Conservation (phyloP, 495 filamentous ascomycete species). For the Geoglossum glabrum region DNA sequence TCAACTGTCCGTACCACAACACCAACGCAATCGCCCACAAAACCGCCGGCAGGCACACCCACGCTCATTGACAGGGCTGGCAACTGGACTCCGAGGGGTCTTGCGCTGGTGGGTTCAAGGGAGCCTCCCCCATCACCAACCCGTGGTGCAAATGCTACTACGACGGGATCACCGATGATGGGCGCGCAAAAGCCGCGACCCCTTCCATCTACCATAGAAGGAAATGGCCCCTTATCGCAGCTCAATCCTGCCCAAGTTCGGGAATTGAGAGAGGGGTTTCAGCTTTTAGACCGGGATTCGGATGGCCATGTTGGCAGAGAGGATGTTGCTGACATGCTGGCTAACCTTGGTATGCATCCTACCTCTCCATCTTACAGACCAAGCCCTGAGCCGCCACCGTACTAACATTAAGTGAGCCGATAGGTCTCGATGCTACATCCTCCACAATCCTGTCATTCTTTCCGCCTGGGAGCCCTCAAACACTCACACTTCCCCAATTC, state of each 20-base stretch:
- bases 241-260: conserved; percentile 46
- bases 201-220: background rate
- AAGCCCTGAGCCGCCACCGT: background rate
- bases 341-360: conserved; percentile 40
- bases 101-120: background rate
- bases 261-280: conserved; percentile 67
- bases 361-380: background rate
- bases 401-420: conserved; percentile 8
- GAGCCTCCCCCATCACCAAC: conserved; percentile 1
- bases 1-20: conserved; percentile 5
- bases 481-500: conserved; percentile 66
- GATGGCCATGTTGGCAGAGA: conserved; percentile 54
- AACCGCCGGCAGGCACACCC: background rate
- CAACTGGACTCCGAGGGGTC: background rate
- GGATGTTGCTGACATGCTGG: conserved; percentile 63
- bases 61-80: background rate
- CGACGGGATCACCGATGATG: background rate
- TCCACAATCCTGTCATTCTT: conserved; percentile 55
- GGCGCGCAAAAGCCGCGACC: background rate
- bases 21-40: conserved; percentile 6
- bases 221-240: conserved; percentile 27
- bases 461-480: conserved; percentile 40
- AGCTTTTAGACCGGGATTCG: conserved; percentile 66
- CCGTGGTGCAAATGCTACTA: background rate
- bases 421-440: conserved; percentile 33